Evolutionary conservation across 2,329 filamentous ascomycete species (phyloP).

Genomic region (Lasiodiplodia gonubiensis): DNA sequence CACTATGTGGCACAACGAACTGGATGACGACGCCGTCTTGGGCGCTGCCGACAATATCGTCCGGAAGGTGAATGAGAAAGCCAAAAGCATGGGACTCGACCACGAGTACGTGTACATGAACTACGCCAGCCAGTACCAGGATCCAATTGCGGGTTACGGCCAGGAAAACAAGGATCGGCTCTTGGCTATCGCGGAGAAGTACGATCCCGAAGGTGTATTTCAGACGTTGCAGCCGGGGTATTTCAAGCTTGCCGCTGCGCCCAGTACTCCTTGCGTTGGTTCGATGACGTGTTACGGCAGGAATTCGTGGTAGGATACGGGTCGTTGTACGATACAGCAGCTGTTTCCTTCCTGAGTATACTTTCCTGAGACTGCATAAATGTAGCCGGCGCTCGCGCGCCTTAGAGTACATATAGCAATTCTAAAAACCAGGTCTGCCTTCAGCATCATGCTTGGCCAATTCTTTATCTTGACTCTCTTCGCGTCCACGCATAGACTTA

Average conservation of each 20-base stretch:
- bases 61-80: slow-evolving; percentile 31
- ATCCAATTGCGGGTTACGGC: slow-evolving; percentile 51
- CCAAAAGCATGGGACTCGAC: slow-evolving; percentile 34
- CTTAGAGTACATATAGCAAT: slow-evolving; percentile 1
- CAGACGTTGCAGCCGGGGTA: slow-evolving; percentile 50
- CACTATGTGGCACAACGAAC: slow-evolving; percentile 34
- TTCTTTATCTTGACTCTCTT: background rate
- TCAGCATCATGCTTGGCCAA: background rate
- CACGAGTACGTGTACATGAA: slow-evolving; percentile 54
- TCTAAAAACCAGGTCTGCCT: background rate
- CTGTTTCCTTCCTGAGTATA: slow-evolving; percentile 16
- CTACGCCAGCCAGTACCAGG: slow-evolving; percentile 53
- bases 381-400: background rate
- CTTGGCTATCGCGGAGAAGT: slow-evolving; percentile 43
- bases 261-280: slow-evolving; percentile 6
- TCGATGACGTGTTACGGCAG: slow-evolving; percentile 11
- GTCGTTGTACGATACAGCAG: background rate
- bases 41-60: slow-evolving; percentile 33
- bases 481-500: background rate
- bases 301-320: background rate
- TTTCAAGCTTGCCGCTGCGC: slow-evolving; percentile 48
- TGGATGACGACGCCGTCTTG: slow-evolving; percentile 37
- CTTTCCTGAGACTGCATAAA: background rate
- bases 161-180: slow-evolving; percentile 43
- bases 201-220: slow-evolving; percentile 51